Evolutionary conservation across 441 rosid genomes (phyloP), one percentile per base, ranked within the genome.

Genomic region (Erodium moschatum): DNA sequence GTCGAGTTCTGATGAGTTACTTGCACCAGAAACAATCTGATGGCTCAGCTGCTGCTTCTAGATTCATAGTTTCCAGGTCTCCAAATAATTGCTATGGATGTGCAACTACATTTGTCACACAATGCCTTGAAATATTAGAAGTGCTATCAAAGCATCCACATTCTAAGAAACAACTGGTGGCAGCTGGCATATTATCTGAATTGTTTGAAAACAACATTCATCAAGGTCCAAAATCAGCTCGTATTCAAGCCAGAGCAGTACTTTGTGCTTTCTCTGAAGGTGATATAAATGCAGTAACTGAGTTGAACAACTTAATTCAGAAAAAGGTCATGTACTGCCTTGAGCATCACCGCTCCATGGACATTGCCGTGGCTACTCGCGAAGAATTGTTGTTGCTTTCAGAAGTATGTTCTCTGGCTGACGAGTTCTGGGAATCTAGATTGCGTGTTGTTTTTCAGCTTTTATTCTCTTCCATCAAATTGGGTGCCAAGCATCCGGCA

Each of bases 321-420:
- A 94, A 84, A 87, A 96, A 96, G 80, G 97, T 96, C 71, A 88
- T 81, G 94, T 96, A 96, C 83, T 91, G 99, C 82, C 96, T 96
- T 77, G 99, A 96, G 72, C 98, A 96, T 86, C 99, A 96, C 81
- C 97, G 98, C 44, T 94, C 99, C 81, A 89, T 96, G 96, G 99
- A 96, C 76, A 84, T 94, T 81, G 96, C 99, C 11, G 78, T 91
- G 27, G 90, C 96, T 72, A 91, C 92, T 79, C 97, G 96, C 72
- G 99, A 96, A 78, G 99, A 96, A 77, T 74, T 96, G 83, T 76
- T 87, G 76, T 82, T 96, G 82, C 97, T 96, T 74, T 96, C 99
- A 64, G 99, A 96, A 82, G 97, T 94, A 70, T 94, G 97, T 83
- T 91, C 99, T 60, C 81, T 91, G 81, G 87, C 92, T 69, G 99